A percentile compares a stretch with the other conserved stretches of the same genome.
Conservation (phyloP, 257 asterid species). For the Scutellaria baicalensis region DNA sequence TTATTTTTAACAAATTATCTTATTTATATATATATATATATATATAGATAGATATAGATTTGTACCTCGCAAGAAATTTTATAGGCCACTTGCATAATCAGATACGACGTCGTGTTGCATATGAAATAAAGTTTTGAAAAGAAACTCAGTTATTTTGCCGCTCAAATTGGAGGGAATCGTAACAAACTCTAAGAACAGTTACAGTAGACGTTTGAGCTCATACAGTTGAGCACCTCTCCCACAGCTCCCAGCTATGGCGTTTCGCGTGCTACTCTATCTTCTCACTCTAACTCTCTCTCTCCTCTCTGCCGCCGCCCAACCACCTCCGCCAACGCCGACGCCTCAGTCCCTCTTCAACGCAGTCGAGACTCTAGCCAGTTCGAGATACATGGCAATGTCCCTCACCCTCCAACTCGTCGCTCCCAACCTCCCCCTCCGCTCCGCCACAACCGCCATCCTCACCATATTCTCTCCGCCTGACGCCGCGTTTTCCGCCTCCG, state of each 20-base stretch:
- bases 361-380: constrained; percentile 58
- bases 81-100: too few species aligned
- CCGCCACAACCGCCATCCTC: constrained; percentile 31
- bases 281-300: constrained; percentile 14
- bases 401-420: constrained; percentile 52
- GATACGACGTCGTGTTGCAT: neutral
- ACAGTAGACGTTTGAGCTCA: too few species aligned
- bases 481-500: constrained; percentile 37
- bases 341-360: constrained; percentile 48
- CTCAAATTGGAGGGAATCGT: neutral
- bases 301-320: constrained; percentile 25
- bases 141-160: too few species aligned
- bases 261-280: constrained; percentile 12
- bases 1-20: too few species aligned
- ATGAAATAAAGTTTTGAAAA: neutral
- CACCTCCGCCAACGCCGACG: constrained; percentile 22
- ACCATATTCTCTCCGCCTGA: constrained; percentile 83
- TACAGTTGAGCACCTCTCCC: too few species aligned
- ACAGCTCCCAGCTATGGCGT: constrained; percentile 32
- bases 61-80: neutral
- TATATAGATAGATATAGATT: neutral
- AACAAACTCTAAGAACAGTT: constrained; percentile 16
- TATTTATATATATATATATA: too few species aligned
- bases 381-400: constrained; percentile 70
- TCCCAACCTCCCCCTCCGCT: constrained; percentile 26